These are phyloP conservation scores for Myxozyma neglecta DNA, from an alignment of 805 yeast genomes.

Conservation along the genomic window DNA sequence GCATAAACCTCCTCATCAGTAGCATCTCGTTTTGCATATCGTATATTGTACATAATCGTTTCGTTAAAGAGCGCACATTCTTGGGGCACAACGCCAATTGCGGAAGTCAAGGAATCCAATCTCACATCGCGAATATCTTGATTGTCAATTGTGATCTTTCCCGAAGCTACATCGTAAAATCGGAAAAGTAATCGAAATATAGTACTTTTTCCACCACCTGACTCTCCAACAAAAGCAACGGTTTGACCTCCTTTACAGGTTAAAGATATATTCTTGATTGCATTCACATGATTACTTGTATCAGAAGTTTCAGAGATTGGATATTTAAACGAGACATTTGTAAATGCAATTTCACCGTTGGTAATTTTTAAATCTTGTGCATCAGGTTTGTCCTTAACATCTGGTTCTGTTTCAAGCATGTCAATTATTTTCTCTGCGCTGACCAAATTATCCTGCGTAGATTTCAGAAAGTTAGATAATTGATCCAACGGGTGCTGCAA, in stretches of 20 bases:
- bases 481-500: conserved; percentile 29
- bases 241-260: conserved; percentile 76
- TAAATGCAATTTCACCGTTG: conserved; percentile 50
- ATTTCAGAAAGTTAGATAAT: conserved; percentile 19
- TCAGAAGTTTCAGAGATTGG: conserved; percentile 54
- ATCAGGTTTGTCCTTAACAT: conserved; percentile 12
- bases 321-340: conserved; percentile 66
- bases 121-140: conserved; percentile 63
- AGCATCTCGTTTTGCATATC: conserved; percentile 65
- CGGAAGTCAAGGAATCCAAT: conserved; percentile 65
- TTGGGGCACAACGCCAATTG: conserved; percentile 86
- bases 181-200: conserved; percentile 74
- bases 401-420: conserved; percentile 25
- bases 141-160: conserved; percentile 64
- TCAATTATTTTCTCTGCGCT: conserved; percentile 25
- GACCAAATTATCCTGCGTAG: conserved; percentile 25
- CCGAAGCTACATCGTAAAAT: conserved; percentile 74
- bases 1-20: conserved; percentile 60
- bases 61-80: conserved; percentile 89
- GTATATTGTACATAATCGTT: conserved; percentile 73
- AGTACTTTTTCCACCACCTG: conserved; percentile 94
- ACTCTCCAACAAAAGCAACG: conserved; percentile 91
- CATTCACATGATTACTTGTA: conserved; percentile 35
- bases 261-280: conserved; percentile 61
- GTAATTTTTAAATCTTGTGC: conserved; percentile 2